Conservation (phyloP, 345 rosid genomes). For the Linum tenue region DNA sequence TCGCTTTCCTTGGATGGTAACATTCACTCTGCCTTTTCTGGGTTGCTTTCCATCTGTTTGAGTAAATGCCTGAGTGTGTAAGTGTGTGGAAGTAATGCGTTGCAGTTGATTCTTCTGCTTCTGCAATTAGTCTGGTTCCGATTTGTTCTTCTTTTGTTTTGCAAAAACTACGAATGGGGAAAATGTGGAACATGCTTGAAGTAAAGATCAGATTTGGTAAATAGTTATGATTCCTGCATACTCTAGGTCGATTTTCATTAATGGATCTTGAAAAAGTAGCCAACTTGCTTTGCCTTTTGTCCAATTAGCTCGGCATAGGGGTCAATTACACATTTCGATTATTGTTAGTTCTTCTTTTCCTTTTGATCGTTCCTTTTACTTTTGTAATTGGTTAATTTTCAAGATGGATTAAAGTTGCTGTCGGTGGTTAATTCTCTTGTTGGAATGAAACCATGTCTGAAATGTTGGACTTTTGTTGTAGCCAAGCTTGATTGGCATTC, state of each 20-base stretch:
- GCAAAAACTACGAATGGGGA: no score
- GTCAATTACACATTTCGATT: no score
- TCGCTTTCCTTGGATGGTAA: constrained; percentile 94
- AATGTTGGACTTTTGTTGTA: neutral
- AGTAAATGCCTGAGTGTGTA: neutral
- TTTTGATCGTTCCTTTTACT: neutral
- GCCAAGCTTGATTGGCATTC: neutral
- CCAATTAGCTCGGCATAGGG: no score
- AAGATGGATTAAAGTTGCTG: neutral
- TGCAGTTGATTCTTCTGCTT: no score
- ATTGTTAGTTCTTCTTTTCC: neutral
- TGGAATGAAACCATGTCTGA: neutral
- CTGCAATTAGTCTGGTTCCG: no score
- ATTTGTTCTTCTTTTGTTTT: no score
- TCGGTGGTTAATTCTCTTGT: neutral
- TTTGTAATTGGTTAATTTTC: no score
- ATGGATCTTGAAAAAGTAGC: neutral
- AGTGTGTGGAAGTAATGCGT: no score
- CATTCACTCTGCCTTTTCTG: neutral
- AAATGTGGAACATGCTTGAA: no score
- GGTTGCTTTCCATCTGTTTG: neutral
- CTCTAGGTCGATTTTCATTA: no score
- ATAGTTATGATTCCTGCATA: neutral
- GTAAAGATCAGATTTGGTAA: no score
- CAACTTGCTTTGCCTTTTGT: no score